These are phyloP conservation scores for Cystoisospora suis DNA, from an alignment of 169 alveolate species.

Conservation along the genomic window DNA sequence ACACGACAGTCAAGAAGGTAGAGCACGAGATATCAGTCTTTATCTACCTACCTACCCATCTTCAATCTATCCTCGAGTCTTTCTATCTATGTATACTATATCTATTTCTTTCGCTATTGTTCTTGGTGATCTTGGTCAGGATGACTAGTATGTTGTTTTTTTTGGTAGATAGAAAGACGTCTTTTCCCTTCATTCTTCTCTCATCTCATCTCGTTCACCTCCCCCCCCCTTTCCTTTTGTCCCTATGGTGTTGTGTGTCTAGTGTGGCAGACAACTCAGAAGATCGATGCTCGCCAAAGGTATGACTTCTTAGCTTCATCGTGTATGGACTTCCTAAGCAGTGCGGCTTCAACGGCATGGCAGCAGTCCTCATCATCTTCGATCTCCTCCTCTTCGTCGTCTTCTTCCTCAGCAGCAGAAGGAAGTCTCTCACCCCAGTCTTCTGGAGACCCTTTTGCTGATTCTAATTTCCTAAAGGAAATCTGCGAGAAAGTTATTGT, in stretches of 20 bases:
- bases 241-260: not conserved
- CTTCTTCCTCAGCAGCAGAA: not conserved
- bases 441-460: conserved; percentile 43
- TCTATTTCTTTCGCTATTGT: no score
- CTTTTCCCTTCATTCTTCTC: no score
- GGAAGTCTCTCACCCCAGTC: not conserved
- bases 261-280: conserved; percentile 34
- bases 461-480: not conserved
- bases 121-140: no score
- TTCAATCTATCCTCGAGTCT: no score
- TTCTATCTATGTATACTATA: no score
- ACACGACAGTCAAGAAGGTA: no score
- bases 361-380: not conserved
- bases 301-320: conserved; percentile 41
- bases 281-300: not conserved
- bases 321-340: conserved; percentile 42
- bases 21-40: no score
- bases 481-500: conserved; percentile 27
- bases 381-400: not conserved
- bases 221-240: no score
- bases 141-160: no score
- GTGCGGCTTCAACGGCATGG: conserved; percentile 56
- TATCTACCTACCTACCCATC: no score
- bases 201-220: not conserved
- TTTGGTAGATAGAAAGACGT: no score